Conservation (phyloP, 192 early-diverging fungal genomes). For the Diversispora epigaea region DNA sequence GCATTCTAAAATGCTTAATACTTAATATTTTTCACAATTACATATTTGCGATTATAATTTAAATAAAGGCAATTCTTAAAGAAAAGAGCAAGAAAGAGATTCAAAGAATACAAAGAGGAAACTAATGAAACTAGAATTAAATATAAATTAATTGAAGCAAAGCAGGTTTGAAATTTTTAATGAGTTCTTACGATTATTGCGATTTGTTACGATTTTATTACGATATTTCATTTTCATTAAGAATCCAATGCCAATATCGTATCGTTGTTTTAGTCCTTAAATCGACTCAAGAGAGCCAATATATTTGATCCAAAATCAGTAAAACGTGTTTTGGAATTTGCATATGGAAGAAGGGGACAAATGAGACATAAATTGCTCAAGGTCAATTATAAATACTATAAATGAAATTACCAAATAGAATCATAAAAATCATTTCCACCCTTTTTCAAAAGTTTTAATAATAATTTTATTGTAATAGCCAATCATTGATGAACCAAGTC, state of each 20-base stretch:
- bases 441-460: neutral
- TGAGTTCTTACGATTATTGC: neutral
- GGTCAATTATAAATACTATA: neutral
- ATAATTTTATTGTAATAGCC: neutral
- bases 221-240: neutral
- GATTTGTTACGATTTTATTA: neutral
- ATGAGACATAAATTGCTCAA: conserved; percentile 24
- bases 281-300: conserved; percentile 22
- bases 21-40: neutral
- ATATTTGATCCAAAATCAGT: conserved; percentile 23
- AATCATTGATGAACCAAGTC: neutral
- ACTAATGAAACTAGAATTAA: conserved; percentile 15
- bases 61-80: conserved; percentile 14
- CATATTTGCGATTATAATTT: neutral
- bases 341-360: conserved; percentile 19
- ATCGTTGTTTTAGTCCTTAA: neutral
- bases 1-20: neutral
- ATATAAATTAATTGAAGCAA: conserved; percentile 7
- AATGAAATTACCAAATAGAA: neutral
- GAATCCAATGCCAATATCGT: neutral
- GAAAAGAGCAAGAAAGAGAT: conserved; percentile 9
- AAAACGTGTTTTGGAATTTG: conserved; percentile 14
- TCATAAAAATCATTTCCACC: neutral
- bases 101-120: conserved; percentile 26
- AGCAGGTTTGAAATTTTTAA: neutral